These are phyloP conservation scores for Candida quercuum DNA, from an alignment of 805 yeast genomes.

Conservation along the genomic window DNA sequence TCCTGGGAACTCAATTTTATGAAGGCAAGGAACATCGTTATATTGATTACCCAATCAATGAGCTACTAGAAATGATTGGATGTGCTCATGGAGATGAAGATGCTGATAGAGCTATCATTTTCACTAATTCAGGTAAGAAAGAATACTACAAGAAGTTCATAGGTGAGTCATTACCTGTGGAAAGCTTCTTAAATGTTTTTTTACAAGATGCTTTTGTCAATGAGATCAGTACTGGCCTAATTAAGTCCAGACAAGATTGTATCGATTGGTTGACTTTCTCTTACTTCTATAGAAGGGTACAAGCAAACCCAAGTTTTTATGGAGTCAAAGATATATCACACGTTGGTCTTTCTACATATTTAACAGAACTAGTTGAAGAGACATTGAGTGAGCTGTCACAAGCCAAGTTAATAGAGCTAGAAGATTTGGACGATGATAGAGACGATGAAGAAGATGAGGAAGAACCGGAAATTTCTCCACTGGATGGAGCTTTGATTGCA, in stretches of 20 bases:
- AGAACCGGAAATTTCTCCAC: slow-evolving; percentile 41
- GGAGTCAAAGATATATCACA: slow-evolving; percentile 64
- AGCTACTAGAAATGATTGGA: slow-evolving; percentile 62
- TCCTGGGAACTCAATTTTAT: slow-evolving; percentile 65
- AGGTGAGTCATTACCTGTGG: slow-evolving; percentile 74
- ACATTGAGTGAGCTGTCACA: slow-evolving; percentile 58
- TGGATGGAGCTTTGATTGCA: slow-evolving; percentile 70
- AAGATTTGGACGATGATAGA: slow-evolving; percentile 31
- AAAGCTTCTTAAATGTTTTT: slow-evolving; percentile 57
- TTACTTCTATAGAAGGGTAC: slow-evolving; percentile 75
- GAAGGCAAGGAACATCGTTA: slow-evolving; percentile 73
- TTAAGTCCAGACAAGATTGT: slow-evolving; percentile 73
- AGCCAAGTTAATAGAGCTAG: slow-evolving; percentile 57
- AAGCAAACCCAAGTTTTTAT: slow-evolving; percentile 82
- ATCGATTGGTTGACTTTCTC: slow-evolving; percentile 88
- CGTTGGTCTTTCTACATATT: slow-evolving; percentile 68
- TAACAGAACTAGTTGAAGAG: slow-evolving; percentile 79
- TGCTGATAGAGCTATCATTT: slow-evolving; percentile 42
- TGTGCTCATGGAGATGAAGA: slow-evolving; percentile 28
- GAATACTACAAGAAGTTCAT: slow-evolving; percentile 69
- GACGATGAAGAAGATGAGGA: slow-evolving; percentile 27
- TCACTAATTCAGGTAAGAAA: slow-evolving; percentile 50
- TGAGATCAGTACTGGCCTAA: slow-evolving; percentile 64
- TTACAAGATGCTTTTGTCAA: slow-evolving; percentile 65
- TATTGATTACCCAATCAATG: slow-evolving; percentile 61